Base-by-base conservation (phyloP, 768 basidiomycete genomes). In the Termitomyces bulborhizus region DNA sequence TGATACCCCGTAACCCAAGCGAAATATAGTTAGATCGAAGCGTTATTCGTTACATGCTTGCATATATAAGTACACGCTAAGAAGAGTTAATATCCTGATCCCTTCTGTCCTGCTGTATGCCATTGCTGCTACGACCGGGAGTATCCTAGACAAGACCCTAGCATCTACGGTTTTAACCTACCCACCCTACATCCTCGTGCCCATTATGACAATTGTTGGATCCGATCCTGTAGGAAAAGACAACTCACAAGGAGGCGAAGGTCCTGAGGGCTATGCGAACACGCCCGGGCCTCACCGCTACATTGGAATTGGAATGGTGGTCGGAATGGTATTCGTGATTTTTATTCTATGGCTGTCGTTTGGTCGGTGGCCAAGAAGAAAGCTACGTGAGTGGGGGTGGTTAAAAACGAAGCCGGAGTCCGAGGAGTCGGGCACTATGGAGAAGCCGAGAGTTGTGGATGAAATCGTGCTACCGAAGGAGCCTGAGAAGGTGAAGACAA, bases 301-400 rank as follows among this genome's bases (percentile, higher is more conserved):
- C 60, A 77, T 79, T 58, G 79, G 79, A 15, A 68, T 79, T 41
- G 68, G 62, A 45, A 74, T 78, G 63, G 76, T 76, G 39, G 64
- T 60, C 15, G 68, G 65, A 32, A 46, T 76, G 55, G 45, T 69
- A 41, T 36, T 78, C 51, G 50, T 77, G 37, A 68, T 58, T 4
- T 41, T 74, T 27, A 50, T 66, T n/a, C 42, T 71, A n/a, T 81
- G 74, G 72, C n/a, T 73, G 26, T 54, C 57, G 54, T 66, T 69
- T 43, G 68, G 65, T 6, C 68, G 66, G 52, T 68, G 72, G 68
- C 72, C 73, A 44, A 65, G 69, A 55, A 62, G 66, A 43, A 65
- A 53, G 21, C 51, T 61, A 45, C 41, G 60, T 18, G 27, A 41
- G 27, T 58, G 40, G 40, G 57, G 60, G 2, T 55, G 60, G 60